Percentiles rank a stretch among this genome's conserved stretches.
Evolutionary conservation across 169 alveolate species (phyloP).

Genomic region (Eimeria maxima): DNA sequence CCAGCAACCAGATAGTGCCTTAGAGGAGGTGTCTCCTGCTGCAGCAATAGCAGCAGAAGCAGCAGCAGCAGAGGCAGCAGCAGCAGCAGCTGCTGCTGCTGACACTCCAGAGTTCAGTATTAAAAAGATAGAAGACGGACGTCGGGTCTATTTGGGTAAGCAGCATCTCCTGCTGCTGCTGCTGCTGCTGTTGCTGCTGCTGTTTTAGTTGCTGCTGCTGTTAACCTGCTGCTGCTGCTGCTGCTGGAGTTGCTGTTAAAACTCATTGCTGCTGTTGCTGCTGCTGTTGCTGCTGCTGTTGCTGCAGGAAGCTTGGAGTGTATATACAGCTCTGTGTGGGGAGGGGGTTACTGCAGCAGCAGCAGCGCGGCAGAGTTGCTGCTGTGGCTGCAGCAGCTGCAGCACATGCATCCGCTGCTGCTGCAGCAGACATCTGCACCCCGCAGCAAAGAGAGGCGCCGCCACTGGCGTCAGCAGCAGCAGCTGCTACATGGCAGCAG

Average conservation of each 20-base stretch:
- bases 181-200: slow-evolving; percentile 45
- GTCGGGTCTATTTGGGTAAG: neutral
- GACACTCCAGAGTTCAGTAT: neutral
- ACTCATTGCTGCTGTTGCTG: neutral
- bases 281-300: slow-evolving; percentile 21
- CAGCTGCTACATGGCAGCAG: too few relatives aligned
- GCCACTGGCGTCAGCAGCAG: too few relatives aligned
- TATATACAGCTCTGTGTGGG: slow-evolving; percentile 45
- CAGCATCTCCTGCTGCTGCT: slow-evolving; percentile 2
- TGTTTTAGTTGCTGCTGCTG: neutral
- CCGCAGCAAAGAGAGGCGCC: too few relatives aligned
- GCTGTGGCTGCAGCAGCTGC: too few relatives aligned
- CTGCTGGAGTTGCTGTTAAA: neutral
- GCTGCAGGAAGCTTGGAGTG: slow-evolving; percentile 54
- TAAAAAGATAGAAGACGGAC: neutral
- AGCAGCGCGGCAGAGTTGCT: slow-evolving; percentile 28
- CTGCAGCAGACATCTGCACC: too few relatives aligned
- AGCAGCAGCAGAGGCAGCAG: too few relatives aligned
- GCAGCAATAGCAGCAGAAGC: neutral
- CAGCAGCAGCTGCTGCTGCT: slow-evolving; percentile 17
- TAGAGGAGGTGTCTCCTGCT: slow-evolving; percentile 11
- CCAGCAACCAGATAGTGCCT: slow-evolving; percentile 25
- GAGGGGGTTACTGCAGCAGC: slow-evolving; percentile 69
- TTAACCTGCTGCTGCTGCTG: neutral
- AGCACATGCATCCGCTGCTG: too few relatives aligned